Evolutionary conservation across 177 flowering plant genomes (phyloP).

Genomic region (Vitis hybrid): DNA sequence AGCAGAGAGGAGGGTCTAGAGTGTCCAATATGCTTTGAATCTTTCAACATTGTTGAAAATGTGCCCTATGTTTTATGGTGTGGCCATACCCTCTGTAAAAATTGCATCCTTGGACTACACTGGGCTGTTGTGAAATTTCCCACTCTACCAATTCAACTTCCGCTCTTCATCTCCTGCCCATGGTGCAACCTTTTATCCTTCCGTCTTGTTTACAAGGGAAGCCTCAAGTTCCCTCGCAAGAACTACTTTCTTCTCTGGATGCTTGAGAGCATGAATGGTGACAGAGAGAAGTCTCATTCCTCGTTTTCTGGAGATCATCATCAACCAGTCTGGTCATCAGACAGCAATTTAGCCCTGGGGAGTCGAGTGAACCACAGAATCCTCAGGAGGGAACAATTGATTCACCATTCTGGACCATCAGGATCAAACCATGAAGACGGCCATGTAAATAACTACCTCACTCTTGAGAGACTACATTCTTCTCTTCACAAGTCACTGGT

Average conservation of each 20-base stretch:
- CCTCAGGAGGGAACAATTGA: conserved; percentile 30
- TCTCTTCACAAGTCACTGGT: conserved; percentile 59
- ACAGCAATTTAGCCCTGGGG: conserved; percentile 23
- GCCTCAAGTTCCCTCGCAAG: conserved; percentile 77
- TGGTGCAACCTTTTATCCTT: conserved; percentile 82
- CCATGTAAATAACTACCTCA: conserved; percentile 22
- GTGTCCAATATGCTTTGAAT: conserved; percentile 92
- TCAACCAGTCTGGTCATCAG: conserved; percentile 33
- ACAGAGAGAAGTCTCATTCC: conserved; percentile 46
- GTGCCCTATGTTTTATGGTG: conserved; percentile 95
- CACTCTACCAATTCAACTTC: conserved; percentile 74
- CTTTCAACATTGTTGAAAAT: conserved; percentile 87
- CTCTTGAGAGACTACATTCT: conserved; percentile 42
- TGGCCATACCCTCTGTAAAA: conserved; percentile 87
- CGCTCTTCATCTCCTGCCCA: conserved; percentile 86
- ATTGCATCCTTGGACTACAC: conserved; percentile 73
- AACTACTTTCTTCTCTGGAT: conserved; percentile 89
- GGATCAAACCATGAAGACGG: conserved; percentile 19
- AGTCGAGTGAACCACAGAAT: conserved; percentile 27
- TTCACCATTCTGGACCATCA: conserved; percentile 26
- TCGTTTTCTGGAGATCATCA: conserved; percentile 36
- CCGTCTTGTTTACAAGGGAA: conserved; percentile 73
- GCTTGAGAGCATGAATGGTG: conserved; percentile 90
- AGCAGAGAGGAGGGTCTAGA: conserved; percentile 78
- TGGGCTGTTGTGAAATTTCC: conserved; percentile 86